A percentile compares a stretch with the other conserved stretches of the same genome.
Conservation (phyloP, 768 basidiomycete genomes). For the Psilocybe cyanescens region DNA sequence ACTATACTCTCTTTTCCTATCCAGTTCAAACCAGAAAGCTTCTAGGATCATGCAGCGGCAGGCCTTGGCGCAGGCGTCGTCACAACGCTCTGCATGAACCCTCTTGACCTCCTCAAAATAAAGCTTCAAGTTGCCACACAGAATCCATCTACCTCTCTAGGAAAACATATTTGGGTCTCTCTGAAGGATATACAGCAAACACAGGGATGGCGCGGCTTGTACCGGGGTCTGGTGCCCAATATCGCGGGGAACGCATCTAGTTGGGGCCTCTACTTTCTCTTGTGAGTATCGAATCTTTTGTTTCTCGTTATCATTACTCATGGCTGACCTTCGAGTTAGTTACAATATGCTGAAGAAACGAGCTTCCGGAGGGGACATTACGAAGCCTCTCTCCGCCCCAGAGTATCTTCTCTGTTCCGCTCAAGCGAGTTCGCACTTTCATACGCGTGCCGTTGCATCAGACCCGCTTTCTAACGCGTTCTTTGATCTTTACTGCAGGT, state of each 20-base stretch:
- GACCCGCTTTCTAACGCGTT: slow-evolving; percentile 9
- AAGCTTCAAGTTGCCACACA: slow-evolving; percentile 88
- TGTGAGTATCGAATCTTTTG: slow-evolving; percentile 59
- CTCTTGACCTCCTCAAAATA: slow-evolving; percentile 93
- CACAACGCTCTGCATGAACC: slow-evolving; percentile 95
- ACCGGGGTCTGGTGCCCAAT: slow-evolving; percentile 89
- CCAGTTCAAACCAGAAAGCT: background rate
- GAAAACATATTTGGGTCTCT: slow-evolving; percentile 77
- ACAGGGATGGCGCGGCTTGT: slow-evolving; percentile 85
- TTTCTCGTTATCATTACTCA: background rate
- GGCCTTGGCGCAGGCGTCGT: slow-evolving; percentile 93
- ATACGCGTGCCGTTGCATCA: background rate
- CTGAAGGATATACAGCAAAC: slow-evolving; percentile 71
- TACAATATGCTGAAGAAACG: slow-evolving; percentile 93
- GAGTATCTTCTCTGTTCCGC: slow-evolving; percentile 90
- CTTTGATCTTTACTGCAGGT: slow-evolving; percentile 51
- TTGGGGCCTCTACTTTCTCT: slow-evolving; percentile 98
- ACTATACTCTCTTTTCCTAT: background rate
- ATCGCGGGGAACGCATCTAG: slow-evolving; percentile 94
- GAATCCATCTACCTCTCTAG: slow-evolving; percentile 60
- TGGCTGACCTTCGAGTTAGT: slow-evolving; percentile 41
- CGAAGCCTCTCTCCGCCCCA: slow-evolving; percentile 69
- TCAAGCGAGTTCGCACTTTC: slow-evolving; percentile 84
- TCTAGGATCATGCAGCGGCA: slow-evolving; percentile 92
- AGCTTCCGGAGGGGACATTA: slow-evolving; percentile 69